Conservation (phyloP, 2,329 filamentous ascomycete species). For the Sphaerostilbella broomeana region DNA sequence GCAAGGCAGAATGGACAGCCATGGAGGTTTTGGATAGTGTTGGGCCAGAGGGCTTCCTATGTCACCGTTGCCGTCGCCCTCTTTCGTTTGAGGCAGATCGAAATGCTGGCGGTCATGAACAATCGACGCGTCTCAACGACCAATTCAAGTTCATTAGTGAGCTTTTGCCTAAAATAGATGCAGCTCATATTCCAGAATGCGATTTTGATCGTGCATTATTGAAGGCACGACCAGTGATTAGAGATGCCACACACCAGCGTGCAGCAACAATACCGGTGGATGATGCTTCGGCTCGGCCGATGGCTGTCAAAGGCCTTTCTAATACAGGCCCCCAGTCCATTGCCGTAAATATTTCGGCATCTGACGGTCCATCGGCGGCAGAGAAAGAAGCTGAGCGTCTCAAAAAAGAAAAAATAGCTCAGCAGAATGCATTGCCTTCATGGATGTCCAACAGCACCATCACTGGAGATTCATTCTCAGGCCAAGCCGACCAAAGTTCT, state of each 20-base stretch:
- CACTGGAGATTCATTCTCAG: slow-evolving; percentile 53
- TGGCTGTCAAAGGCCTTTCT: slow-evolving; percentile 61
- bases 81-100: slow-evolving; percentile 62
- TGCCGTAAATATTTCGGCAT: slow-evolving; percentile 61
- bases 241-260: slow-evolving; percentile 61
- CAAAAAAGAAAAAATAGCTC: slow-evolving; percentile 58
- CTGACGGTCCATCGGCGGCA: slow-evolving; percentile 58
- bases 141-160: slow-evolving; percentile 75
- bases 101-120: slow-evolving; percentile 63
- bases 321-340: slow-evolving; percentile 63
- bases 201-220: slow-evolving; percentile 64
- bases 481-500: slow-evolving; percentile 16
- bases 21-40: slow-evolving; percentile 80
- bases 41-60: slow-evolving; percentile 67
- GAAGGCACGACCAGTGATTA: slow-evolving; percentile 55
- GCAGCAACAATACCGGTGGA: slow-evolving; percentile 54
- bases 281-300: slow-evolving; percentile 47
- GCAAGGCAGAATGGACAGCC: slow-evolving; percentile 79
- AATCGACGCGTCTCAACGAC: slow-evolving; percentile 67
- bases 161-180: slow-evolving; percentile 69
- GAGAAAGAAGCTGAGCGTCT: slow-evolving; percentile 58
- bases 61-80: slow-evolving; percentile 65
- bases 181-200: slow-evolving; percentile 65
- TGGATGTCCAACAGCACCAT: slow-evolving; percentile 70
- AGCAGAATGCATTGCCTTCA: slow-evolving; percentile 62